Base-by-base conservation (phyloP, 2,329 filamentous ascomycete genomes). In the Aspergillus sp. region DNA sequence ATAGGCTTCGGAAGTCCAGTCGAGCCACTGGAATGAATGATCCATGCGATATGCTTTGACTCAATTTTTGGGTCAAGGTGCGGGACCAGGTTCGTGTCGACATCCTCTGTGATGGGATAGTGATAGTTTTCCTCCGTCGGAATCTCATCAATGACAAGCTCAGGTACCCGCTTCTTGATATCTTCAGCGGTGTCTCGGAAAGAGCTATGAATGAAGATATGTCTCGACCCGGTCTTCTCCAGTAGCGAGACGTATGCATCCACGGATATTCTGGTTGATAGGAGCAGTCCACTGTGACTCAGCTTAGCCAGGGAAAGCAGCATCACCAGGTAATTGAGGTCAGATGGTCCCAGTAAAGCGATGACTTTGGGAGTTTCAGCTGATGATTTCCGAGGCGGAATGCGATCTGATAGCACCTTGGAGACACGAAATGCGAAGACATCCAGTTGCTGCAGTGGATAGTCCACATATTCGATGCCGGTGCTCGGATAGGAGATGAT, bases 1-100 rank as follows among this genome's bases (percentile, higher is more conserved):
- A 89, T 87, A 0, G 86, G 85, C 62, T 88, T 88, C 0, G 86
- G 86, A 0, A 88, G 75, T 0, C 86, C 86, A 0, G 87, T 88
- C 0, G 83, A 86, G 7, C 86, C 86, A 17, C 77, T 80, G 2
- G 80, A 82, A 64, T 83, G 81, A n/a, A 84, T 76, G 52, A 80
- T 82, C 75, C 73, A 78, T 2, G 70, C 74, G 58, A 77, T 71
- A 66, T 77, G 71, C 17, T 64, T 70, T 53, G 73, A 70, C 58
- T 72, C 72, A 3, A 60, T 60, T 4, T 55, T 52, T 2, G 66
- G 59, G 21, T 76, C 69, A 13, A 76, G 65, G 60, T 60, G 62
- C 10, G 66, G 63, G 19, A 64, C 54, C 13, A 71, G 55, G 32
- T 67, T 67, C 7, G 66, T 69, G 58, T 70, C 64, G 21, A 64